Evolutionary conservation across 2,329 filamentous ascomycete species (phyloP).

Genomic region (Trichoderma sp.): DNA sequence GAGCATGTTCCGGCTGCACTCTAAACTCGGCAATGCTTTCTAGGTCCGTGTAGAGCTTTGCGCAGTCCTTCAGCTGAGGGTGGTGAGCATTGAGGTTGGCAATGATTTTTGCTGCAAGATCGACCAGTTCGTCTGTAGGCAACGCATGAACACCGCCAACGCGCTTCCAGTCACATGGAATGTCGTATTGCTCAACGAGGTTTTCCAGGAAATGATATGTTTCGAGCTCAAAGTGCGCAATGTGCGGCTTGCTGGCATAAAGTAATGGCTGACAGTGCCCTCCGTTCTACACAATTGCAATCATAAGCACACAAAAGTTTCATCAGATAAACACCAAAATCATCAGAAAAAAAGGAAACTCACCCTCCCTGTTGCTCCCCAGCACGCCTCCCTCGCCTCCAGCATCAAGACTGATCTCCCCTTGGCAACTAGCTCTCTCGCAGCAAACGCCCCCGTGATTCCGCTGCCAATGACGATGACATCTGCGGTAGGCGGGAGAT

Average conservation of each 20-base stretch:
- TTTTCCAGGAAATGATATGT: slow-evolving; percentile 64
- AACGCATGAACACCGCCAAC: slow-evolving; percentile 66
- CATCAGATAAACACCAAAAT: not conserved
- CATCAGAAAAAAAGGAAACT: slow-evolving; percentile 36
- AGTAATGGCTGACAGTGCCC: slow-evolving; percentile 75
- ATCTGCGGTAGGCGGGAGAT: slow-evolving; percentile 64
- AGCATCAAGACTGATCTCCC: slow-evolving; percentile 66
- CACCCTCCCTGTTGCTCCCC: slow-evolving; percentile 79
- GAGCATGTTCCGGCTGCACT: slow-evolving; percentile 53
- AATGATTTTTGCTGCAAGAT: slow-evolving; percentile 53
- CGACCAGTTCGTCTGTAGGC: slow-evolving; percentile 57
- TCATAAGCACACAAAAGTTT: not conserved
- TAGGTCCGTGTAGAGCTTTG: slow-evolving; percentile 44
- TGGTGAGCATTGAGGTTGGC: slow-evolving; percentile 50
- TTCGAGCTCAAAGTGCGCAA: slow-evolving; percentile 71
- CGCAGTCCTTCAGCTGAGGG: slow-evolving; percentile 58
- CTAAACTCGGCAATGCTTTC: slow-evolving; percentile 53
- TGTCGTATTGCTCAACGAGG: slow-evolving; percentile 57
- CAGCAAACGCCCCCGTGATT: slow-evolving; percentile 73
- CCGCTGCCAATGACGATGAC: slow-evolving; percentile 74
- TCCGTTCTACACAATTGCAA: slow-evolving; percentile 53
- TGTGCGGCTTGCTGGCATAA: slow-evolving; percentile 60
- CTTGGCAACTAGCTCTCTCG: slow-evolving; percentile 59
- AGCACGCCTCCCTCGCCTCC: slow-evolving; percentile 78
- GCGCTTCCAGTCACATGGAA: slow-evolving; percentile 70